Percentiles rank a stretch among this genome's conserved stretches.
These are phyloP conservation scores for Limnanthes douglasii DNA, from an alignment of 345 rosid genomes.

Conservation along the genomic window DNA sequence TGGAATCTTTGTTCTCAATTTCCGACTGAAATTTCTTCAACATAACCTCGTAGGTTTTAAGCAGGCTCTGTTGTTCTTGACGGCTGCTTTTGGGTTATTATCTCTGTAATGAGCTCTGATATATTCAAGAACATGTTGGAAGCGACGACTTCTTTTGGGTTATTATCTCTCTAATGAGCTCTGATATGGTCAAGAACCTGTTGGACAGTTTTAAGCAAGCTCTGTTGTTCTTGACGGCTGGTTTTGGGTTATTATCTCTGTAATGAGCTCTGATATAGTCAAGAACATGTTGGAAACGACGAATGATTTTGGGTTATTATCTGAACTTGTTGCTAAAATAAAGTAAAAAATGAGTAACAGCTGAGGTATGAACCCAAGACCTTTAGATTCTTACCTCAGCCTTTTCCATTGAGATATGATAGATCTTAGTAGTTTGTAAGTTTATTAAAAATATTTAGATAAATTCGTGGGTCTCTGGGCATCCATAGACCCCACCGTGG, in stretches of 20 bases:
- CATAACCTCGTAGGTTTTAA: slow-evolving; percentile 86
- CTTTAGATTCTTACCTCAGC: no score
- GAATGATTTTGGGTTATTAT: slow-evolving; percentile 63
- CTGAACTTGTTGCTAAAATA: slow-evolving; percentile 60
- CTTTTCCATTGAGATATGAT: no score
- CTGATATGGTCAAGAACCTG: no score
- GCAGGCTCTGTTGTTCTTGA: slow-evolving; percentile 67
- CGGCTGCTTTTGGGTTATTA: slow-evolving; percentile 52
- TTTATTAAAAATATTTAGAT: no score
- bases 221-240: no score
- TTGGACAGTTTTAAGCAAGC: no score
- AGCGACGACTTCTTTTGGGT: slow-evolving; percentile 64
- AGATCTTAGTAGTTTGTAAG: no score
- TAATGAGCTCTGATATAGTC: slow-evolving; percentile 74
- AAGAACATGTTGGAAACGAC: slow-evolving; percentile 74
- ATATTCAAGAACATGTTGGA: slow-evolving; percentile 48
- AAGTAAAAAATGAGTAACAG: slow-evolving; percentile 53
- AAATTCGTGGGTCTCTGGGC: no score
- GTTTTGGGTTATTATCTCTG: no score
- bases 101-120: slow-evolving; percentile 70
- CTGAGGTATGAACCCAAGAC: no score
- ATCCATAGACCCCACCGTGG: no score
- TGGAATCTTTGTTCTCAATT: slow-evolving; percentile 82
- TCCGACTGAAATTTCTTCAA: slow-evolving; percentile 82
- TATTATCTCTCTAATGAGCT: no score